Percentiles rank a stretch among this genome's conserved stretches.
Conservation (phyloP, 176 grass and related monocot genomes). For the Oryza coarctata region DNA sequence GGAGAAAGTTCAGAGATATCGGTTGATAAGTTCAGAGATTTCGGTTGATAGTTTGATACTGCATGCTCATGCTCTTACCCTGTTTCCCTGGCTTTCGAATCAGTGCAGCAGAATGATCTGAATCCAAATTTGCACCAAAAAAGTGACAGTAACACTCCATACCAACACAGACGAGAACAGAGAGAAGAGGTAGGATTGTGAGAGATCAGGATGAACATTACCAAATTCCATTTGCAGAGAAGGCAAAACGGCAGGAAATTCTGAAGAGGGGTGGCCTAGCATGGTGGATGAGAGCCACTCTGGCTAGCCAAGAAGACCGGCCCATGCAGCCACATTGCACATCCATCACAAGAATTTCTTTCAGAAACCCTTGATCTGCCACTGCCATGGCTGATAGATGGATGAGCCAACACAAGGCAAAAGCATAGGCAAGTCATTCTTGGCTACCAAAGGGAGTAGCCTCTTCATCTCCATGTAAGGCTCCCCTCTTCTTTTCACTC, state of each 20-base stretch:
- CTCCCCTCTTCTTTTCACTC: constrained; percentile 31
- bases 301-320: constrained; percentile 51
- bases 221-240: neutral
- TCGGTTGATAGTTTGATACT: no score
- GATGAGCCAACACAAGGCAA: constrained; percentile 22
- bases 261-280: constrained; percentile 42
- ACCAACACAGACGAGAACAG: neutral
- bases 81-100: no score
- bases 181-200: neutral
- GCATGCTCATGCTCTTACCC: no score
- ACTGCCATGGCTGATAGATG: neutral
- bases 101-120: no score
- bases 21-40: no score
- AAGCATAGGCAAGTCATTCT: constrained; percentile 70
- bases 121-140: neutral
- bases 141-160: neutral
- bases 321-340: constrained; percentile 43
- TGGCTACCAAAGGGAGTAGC: constrained; percentile 44
- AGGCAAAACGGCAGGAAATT: neutral
- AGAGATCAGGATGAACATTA: constrained; percentile 2
- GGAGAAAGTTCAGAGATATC: no score
- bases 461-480: constrained; percentile 55
- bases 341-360: constrained; percentile 17
- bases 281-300: constrained; percentile 57
- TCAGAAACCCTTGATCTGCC: neutral